Percentiles rank a stretch among this genome's conserved stretches.
These are phyloP conservation scores for Fusarium sarcochroum DNA, from an alignment of 2,329 filamentous ascomycete species.

Conservation along the genomic window DNA sequence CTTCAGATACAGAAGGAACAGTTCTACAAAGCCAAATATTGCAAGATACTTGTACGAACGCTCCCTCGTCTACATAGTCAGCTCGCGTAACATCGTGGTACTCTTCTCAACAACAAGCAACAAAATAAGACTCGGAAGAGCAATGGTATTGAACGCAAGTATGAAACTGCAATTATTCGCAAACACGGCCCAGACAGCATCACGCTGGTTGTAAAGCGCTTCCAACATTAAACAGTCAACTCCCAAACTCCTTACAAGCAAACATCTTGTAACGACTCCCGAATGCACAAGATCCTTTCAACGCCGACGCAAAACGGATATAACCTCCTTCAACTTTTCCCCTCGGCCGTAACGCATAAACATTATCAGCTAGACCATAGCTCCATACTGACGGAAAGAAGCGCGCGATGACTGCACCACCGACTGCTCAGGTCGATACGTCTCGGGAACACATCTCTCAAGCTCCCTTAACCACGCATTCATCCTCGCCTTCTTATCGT, in stretches of 20 bases:
- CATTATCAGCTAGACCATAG: slow-evolving; percentile 19
- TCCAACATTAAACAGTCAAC: background rate
- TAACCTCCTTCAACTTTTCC: slow-evolving; percentile 13
- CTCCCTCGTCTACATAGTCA: too few relatives aligned
- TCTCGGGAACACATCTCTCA: slow-evolving; percentile 27
- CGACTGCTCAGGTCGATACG: slow-evolving; percentile 35
- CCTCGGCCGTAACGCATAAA: background rate
- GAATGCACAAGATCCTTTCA: slow-evolving; percentile 8
- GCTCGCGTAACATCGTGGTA: too few relatives aligned
- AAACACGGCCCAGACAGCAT: slow-evolving; percentile 12
- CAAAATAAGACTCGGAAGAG: background rate
- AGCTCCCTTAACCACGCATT: slow-evolving; percentile 53
- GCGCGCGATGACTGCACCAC: slow-evolving; percentile 35
- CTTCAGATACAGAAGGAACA: too few relatives aligned
- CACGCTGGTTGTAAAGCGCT: background rate
- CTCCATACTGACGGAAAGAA: slow-evolving; percentile 34
- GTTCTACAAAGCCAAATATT: too few relatives aligned
- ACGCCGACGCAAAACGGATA: slow-evolving; percentile 30
- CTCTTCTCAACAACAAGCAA: too few relatives aligned
- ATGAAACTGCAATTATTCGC: slow-evolving; percentile 12
- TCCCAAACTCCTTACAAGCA: slow-evolving; percentile 23
- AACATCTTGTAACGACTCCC: background rate
- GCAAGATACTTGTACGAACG: too few relatives aligned
- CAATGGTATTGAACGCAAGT: slow-evolving; percentile 19
- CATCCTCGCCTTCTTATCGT: slow-evolving; percentile 51